These are phyloP conservation scores for Naganishia liquefaciens DNA, from an alignment of 1,284 basidiomycete genomes.

Conservation along the genomic window DNA sequence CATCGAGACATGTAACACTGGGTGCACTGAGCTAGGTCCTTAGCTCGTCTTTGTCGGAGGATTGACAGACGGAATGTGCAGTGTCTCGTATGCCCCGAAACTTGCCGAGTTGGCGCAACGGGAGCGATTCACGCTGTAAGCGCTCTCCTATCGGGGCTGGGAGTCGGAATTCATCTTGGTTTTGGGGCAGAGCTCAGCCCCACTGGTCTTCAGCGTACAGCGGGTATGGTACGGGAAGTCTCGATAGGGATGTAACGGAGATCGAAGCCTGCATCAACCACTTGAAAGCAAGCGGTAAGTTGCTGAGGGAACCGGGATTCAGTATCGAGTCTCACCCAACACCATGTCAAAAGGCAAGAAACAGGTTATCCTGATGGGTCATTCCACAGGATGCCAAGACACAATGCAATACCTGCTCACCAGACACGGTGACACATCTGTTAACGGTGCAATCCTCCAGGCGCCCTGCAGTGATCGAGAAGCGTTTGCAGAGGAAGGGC, in stretches of 20 bases:
- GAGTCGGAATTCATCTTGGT: neutral
- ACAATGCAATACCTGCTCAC: slow-evolving; percentile 49
- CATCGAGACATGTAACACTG: too few species aligned
- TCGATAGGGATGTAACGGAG: slow-evolving; percentile 47
- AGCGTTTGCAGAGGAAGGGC: slow-evolving; percentile 35
- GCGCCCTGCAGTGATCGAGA: slow-evolving; percentile 53
- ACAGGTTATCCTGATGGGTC: slow-evolving; percentile 50
- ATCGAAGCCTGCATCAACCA: slow-evolving; percentile 46
- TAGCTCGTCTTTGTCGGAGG: slow-evolving; percentile 51
- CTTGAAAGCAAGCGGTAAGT: slow-evolving; percentile 40
- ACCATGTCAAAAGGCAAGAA: slow-evolving; percentile 32
- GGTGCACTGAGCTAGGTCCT: neutral
- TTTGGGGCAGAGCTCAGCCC: slow-evolving; percentile 44
- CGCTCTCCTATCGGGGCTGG: neutral
- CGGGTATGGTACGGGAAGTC: slow-evolving; percentile 45
- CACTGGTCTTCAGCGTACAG: slow-evolving; percentile 50
- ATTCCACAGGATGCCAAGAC: slow-evolving; percentile 54
- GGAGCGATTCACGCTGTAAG: slow-evolving; percentile 51
- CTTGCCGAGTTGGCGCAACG: slow-evolving; percentile 40
- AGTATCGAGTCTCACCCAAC: slow-evolving; percentile 6
- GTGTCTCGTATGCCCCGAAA: slow-evolving; percentile 42
- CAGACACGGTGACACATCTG: slow-evolving; percentile 28
- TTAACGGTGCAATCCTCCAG: slow-evolving; percentile 53
- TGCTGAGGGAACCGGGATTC: neutral
- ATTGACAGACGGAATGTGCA: slow-evolving; percentile 47